Conservation (phyloP, 257 asterid species). For the Solanum megistacrolobum region DNA sequence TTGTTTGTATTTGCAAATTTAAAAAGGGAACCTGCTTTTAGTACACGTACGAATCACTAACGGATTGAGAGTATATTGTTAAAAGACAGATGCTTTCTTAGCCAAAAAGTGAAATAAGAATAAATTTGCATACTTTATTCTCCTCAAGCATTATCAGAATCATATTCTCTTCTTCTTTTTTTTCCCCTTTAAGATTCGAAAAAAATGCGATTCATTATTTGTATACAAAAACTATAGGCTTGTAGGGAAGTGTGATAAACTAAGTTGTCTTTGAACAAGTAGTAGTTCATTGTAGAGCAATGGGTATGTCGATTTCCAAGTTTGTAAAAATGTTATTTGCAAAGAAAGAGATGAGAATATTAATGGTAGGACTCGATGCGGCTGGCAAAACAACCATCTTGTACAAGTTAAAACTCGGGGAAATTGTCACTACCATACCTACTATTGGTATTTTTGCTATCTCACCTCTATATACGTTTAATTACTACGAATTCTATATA, state of each 20-base stretch:
- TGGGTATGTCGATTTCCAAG: conserved; percentile 34
- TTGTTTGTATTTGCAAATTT: background rate
- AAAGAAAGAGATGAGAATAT: conserved; percentile 39
- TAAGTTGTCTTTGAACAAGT: background rate
- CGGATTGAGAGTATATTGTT: background rate
- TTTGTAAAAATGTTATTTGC: conserved; percentile 23
- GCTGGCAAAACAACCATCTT: conserved; percentile 42
- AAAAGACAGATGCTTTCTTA: background rate
- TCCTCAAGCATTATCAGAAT: conserved; percentile 3
- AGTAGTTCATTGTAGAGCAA: background rate
- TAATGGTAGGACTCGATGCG: conserved; percentile 47
- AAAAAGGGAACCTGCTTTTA: background rate
- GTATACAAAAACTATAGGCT: background rate
- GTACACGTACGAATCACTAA: background rate
- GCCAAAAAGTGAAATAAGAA: background rate
- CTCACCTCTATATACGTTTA: background rate
- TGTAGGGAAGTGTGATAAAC: background rate
- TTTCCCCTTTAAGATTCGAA: background rate
- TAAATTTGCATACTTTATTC: conserved; percentile 4
- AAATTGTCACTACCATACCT: conserved; percentile 39
- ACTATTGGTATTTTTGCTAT: conserved; percentile 27
- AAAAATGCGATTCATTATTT: background rate
- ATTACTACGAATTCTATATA: background rate
- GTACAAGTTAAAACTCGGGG: conserved; percentile 43
- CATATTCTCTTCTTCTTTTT: background rate